These are phyloP conservation scores for Colletotrichum sp. DNA, from an alignment of 2,329 filamentous ascomycete genomes.

Conservation along the genomic window DNA sequence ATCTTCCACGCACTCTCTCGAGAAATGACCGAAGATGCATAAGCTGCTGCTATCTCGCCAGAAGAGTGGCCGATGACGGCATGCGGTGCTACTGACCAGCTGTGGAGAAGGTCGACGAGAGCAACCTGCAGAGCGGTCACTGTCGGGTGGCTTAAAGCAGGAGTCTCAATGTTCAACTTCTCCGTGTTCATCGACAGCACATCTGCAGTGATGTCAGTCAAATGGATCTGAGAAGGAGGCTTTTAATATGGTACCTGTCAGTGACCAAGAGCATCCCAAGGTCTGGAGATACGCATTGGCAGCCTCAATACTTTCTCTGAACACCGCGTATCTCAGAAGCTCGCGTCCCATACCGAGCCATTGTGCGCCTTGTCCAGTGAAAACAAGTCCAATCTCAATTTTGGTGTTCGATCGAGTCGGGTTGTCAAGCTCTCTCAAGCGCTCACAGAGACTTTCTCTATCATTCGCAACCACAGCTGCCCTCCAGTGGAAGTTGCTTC, in stretches of 20 bases:
- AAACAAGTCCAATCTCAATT: slow-evolving; percentile 19
- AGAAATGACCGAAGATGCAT: slow-evolving; percentile 45
- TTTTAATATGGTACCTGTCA: slow-evolving; percentile 26
- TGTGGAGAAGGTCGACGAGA: slow-evolving; percentile 28
- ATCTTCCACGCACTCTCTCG: slow-evolving; percentile 48
- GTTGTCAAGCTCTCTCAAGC: background rate
- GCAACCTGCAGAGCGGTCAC: slow-evolving; percentile 34
- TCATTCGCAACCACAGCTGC: background rate
- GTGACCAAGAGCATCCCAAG: background rate
- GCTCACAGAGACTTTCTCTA: background rate
- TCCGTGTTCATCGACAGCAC: background rate
- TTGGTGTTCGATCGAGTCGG: background rate
- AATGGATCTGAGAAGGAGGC: background rate
- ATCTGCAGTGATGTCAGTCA: background rate
- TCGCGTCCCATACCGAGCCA: slow-evolving; percentile 24
- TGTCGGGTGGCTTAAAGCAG: slow-evolving; percentile 32
- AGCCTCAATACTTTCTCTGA: slow-evolving; percentile 31
- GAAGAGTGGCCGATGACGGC: slow-evolving; percentile 52
- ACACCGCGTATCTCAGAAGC: slow-evolving; percentile 35
- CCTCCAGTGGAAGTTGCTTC: background rate
- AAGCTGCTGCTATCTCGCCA: slow-evolving; percentile 56
- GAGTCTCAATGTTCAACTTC: slow-evolving; percentile 24
- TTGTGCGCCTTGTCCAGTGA: slow-evolving; percentile 31
- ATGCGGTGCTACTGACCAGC: slow-evolving; percentile 34
- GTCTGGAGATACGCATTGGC: slow-evolving; percentile 23